Conservation (phyloP, 2,329 filamentous ascomycete species). For the Talaromyces sp. region DNA sequence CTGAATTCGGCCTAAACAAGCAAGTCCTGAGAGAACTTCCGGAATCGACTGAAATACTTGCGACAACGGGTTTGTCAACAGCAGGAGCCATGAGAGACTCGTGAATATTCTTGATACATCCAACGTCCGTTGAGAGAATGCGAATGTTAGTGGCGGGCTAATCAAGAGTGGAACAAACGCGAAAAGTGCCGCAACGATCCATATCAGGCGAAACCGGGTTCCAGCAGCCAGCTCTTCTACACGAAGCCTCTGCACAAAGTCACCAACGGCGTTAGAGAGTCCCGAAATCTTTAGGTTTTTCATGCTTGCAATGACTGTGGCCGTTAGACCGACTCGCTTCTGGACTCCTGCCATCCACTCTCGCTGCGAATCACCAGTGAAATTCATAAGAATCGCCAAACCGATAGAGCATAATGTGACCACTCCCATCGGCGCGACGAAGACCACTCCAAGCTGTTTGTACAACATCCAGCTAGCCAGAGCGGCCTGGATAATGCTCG, state of each 20-base stretch:
- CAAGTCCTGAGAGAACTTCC: constrained; percentile 15
- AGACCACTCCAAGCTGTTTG: constrained; percentile 42
- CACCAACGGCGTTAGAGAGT: constrained; percentile 40
- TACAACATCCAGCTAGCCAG: constrained; percentile 46
- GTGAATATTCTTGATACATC: constrained; percentile 25
- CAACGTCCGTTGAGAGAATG: constrained; percentile 14
- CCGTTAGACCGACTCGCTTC: constrained; percentile 7
- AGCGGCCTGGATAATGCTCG: constrained; percentile 42
- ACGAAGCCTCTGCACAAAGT: constrained; percentile 38
- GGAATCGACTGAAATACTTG: constrained; percentile 24
- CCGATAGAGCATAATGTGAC: constrained; percentile 21
- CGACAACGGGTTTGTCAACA: constrained; percentile 20
- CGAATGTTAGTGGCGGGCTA: constrained; percentile 7
- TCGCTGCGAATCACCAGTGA: constrained; percentile 22
- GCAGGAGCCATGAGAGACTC: constrained; percentile 24
- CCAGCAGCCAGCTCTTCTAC: constrained; percentile 37
- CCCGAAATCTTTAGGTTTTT: constrained; percentile 54
- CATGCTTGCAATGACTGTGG: constrained; percentile 47
- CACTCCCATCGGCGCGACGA: constrained; percentile 39
- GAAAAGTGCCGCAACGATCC: constrained; percentile 20
- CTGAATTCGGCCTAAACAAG: constrained; percentile 27
- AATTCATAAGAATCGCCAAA: constrained; percentile 24
- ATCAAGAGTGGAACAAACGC: constrained; percentile 20
- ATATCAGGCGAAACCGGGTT: constrained; percentile 28
- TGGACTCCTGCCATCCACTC: constrained; percentile 13